Percentiles rank a stretch among this genome's conserved stretches.
phyloP scores from a whole-genome alignment of 371 early-diverging fungal genomes.

The Mortierella sp. region DNA sequence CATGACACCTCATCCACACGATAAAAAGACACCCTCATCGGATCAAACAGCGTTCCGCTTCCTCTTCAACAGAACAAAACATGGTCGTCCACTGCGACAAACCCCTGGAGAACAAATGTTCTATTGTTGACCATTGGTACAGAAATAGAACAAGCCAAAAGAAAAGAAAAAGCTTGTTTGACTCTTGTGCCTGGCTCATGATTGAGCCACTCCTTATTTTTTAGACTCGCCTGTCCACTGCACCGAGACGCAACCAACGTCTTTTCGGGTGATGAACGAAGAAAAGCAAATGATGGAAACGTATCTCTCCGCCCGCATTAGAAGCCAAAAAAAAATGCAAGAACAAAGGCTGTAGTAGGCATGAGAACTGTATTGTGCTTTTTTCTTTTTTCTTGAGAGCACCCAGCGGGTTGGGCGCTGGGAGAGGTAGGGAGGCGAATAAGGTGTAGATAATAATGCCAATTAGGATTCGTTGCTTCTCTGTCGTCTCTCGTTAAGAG shows the following conservation, averaged over 20 bases:
- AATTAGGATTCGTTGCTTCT: background rate
- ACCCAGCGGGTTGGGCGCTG: background rate
- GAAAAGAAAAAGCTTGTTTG: background rate
- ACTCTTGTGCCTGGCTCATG: background rate
- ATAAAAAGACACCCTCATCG: background rate
- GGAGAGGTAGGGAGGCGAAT: background rate
- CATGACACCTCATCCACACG: background rate
- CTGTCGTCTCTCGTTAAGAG: background rate
- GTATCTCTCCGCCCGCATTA: background rate
- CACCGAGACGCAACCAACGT: background rate
- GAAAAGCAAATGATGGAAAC: background rate
- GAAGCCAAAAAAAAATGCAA: background rate
- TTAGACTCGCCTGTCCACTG: background rate
- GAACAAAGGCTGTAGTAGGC: background rate
- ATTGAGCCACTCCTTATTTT: background rate
- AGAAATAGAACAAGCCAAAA: background rate
- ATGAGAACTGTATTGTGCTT: background rate
- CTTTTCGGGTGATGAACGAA: background rate
- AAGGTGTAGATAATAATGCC: background rate
- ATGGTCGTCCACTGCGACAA: background rate
- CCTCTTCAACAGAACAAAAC: too few relatives aligned
- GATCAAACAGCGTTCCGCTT: background rate
- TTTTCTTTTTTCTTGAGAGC: background rate
- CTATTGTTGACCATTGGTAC: background rate
- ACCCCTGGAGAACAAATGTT: background rate